These are phyloP conservation scores for Pyricularia sp. DNA, from an alignment of 2,329 filamentous ascomycete species.

Conservation along the genomic window DNA sequence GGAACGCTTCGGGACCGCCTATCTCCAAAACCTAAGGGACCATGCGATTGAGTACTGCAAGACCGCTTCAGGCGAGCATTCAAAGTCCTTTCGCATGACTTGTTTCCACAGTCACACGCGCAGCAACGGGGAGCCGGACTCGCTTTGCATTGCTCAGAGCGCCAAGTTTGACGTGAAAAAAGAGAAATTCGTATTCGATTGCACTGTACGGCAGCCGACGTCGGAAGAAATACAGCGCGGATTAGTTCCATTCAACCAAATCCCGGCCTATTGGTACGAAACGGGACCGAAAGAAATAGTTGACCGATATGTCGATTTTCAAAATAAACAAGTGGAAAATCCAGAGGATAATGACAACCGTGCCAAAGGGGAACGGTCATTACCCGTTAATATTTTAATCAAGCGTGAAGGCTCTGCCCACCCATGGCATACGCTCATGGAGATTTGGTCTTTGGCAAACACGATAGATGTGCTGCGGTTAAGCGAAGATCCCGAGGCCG, in stretches of 20 bases:
- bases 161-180: constrained; percentile 4
- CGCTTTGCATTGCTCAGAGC: constrained; percentile 8
- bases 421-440: constrained; percentile 12
- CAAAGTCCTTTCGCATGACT: constrained; percentile 5
- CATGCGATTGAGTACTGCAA: constrained; percentile 9
- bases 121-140: constrained; percentile 7
- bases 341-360: neutral
- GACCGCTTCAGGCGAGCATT: neutral
- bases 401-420: constrained; percentile 12
- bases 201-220: constrained; percentile 5
- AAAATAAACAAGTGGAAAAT: neutral
- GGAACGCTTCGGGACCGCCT: constrained; percentile 9
- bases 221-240: constrained; percentile 2
- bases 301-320: neutral
- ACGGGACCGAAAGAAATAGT: constrained; percentile 10
- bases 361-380: neutral
- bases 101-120: constrained; percentile 10
- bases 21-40: constrained; percentile 8
- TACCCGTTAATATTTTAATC: constrained; percentile 8
- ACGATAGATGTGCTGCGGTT: constrained; percentile 12
- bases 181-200: constrained; percentile 5
- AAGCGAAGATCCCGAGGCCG: constrained; percentile 1
- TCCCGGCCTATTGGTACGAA: constrained; percentile 10
- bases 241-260: constrained; percentile 2
- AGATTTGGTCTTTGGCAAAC: constrained; percentile 12